Evolutionary conservation across 73 alveolate genomes (phyloP), one percentile per base, ranked within the genome.

Genomic region (Symbiodinium pilosum): DNA sequence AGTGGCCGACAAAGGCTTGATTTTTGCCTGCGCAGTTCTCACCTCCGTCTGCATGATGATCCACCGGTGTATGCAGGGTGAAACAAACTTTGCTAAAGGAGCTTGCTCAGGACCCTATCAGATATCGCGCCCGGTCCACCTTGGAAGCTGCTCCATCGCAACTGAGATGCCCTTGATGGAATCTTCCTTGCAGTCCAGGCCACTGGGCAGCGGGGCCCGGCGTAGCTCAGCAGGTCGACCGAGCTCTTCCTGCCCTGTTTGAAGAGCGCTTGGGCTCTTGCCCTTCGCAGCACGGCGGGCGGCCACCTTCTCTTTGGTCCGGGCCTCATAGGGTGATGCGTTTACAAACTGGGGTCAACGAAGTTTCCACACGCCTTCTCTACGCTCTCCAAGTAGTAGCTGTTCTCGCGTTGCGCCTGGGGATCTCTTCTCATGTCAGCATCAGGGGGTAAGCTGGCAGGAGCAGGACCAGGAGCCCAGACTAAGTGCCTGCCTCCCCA

Each of bases 391-490:
- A 92, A 64, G 81, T 99, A 99, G 99, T 99, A 99, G 94, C 98
- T 93, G 93, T 99, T 99, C 94, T 99, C 99, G 87, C 99, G 99
- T 93, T 93, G 99, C 6, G 99, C 99, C 96, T 91, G 51, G 38
- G 34, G 21, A 68, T 30, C 38, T 34, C 26, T 34, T 14, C 32
- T 43, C 18, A 3, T 9, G 32, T 71, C 85, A 71, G 43, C 85
- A n/a, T 3, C 14, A 6, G 6, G 59, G 14, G 14, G 59, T 47
- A 14, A n/a, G n/a, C n/a, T n/a, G 21, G 14, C 59, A 47, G 6
- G 59, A 47, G 59, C 59, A 47, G 59, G 59, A 47, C 21, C 59
- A 47, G 59, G 59, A 9, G 59, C 59, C 21, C 59, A n/a, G n/a
- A n/a, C n/a, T n/a, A n/a, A n/a, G n/a, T n/a, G n/a, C n/a, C n/a